These are phyloP conservation scores for Marchantia polymorpha DNA, from an alignment of 225 moss, liverwort and hornwort species.

Conservation along the genomic window DNA sequence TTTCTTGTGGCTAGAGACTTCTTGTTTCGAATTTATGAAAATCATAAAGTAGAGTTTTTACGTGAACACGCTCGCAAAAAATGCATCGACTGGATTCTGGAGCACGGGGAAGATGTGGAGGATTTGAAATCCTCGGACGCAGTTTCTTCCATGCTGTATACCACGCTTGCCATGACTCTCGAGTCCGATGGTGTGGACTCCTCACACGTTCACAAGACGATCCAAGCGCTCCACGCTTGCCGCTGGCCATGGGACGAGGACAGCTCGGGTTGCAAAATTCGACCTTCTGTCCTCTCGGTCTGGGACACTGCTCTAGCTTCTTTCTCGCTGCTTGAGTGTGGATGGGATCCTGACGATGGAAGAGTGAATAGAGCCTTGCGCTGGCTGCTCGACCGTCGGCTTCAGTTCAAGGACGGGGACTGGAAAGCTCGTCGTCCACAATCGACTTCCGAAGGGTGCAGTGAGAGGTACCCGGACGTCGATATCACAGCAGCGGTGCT, in stretches of 20 bases:
- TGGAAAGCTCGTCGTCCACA: background rate
- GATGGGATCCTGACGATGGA: background rate
- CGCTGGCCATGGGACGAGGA: background rate
- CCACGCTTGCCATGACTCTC: background rate
- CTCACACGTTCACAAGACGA: background rate
- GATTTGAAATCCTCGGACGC: background rate
- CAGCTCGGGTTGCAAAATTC: background rate
- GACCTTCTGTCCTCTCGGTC: background rate
- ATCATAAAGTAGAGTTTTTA: background rate
- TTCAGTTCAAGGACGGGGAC: background rate
- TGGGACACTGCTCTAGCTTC: background rate
- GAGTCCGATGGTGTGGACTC: background rate
- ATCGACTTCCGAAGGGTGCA: background rate
- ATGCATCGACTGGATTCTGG: background rate
- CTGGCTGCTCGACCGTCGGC: background rate
- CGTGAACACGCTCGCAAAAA: background rate
- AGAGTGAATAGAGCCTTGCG: background rate
- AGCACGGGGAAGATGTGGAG: background rate
- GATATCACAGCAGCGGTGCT: slow-evolving; percentile 1
- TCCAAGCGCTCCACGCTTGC: background rate
- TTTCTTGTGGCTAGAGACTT: no score
- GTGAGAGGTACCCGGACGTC: background rate
- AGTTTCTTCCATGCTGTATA: background rate
- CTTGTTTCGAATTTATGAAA: background rate
- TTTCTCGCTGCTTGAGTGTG: background rate